A percentile compares a stretch with the other conserved stretches of the same genome.
These are phyloP conservation scores for Vaccinium corymbosum DNA, from an alignment of 148 eudicot species.

Conservation along the genomic window DNA sequence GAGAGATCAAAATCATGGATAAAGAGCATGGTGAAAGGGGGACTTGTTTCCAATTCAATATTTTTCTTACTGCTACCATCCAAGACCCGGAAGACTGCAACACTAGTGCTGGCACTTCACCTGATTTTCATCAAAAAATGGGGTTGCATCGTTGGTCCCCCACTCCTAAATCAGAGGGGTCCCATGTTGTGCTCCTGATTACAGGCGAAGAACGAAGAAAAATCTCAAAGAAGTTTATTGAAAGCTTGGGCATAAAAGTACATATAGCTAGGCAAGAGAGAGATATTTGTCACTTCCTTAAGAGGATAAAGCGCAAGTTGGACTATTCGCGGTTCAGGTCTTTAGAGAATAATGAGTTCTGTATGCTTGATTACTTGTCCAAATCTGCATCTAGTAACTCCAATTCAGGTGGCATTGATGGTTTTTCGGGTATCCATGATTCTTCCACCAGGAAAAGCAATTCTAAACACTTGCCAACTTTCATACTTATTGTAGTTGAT, in stretches of 20 bases:
- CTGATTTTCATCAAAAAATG: background rate
- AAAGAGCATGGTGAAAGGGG: conserved; percentile 32
- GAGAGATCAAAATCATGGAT: conserved; percentile 43
- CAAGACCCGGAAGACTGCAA: background rate
- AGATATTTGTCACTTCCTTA: background rate
- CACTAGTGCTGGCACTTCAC: background rate
- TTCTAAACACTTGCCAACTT: background rate
- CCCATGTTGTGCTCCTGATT: conserved; percentile 8
- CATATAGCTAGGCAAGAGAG: background rate
- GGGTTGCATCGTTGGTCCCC: background rate
- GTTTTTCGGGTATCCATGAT: background rate
- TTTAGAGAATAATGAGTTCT: background rate
- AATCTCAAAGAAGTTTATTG: conserved; percentile 5
- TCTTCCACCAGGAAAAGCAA: background rate
- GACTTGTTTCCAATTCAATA: conserved; percentile 43
- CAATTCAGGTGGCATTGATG: background rate
- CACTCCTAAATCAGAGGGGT: background rate
- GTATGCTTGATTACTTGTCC: background rate
- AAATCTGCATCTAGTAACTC: conserved; percentile 5
- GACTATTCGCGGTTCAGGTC: background rate
- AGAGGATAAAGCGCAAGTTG: conserved; percentile 4
- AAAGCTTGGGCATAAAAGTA: conserved; percentile 3
- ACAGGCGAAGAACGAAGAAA: background rate
- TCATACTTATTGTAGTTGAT: conserved; percentile 10
- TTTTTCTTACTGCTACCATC: conserved; percentile 22